A percentile compares a stretch with the other conserved stretches of the same genome.
phyloP scores from a whole-genome alignment of 371 early-diverging fungal species.

The Mucor sp. region DNA sequence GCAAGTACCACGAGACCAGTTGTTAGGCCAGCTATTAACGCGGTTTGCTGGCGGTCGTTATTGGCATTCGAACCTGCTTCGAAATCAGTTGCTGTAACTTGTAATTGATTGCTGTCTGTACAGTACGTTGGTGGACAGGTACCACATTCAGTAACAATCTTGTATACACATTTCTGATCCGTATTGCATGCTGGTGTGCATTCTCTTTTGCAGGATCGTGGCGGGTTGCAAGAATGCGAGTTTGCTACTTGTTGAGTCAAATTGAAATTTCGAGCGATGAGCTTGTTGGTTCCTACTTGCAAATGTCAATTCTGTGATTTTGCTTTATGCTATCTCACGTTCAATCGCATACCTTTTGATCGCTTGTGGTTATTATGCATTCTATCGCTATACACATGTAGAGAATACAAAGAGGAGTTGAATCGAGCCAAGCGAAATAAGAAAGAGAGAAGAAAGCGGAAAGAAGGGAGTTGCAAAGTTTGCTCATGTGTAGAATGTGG shows the following conservation, averaged over 20 bases:
- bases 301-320: not conserved
- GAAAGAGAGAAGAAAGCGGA: not conserved
- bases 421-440: not conserved
- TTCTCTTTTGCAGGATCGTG: not conserved
- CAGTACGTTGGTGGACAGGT: slow-evolving; percentile 6
- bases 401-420: not conserved
- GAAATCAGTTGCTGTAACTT: not conserved
- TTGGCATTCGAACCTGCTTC: not conserved
- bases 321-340: not conserved
- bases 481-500: not conserved
- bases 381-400: not conserved
- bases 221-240: not conserved
- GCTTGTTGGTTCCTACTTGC: not conserved
- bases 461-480: not conserved
- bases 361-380: not conserved
- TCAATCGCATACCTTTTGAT: not conserved
- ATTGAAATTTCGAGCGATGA: not conserved
- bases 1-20: slow-evolving; percentile 33
- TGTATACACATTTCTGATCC: not conserved
- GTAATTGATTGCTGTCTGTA: not conserved
- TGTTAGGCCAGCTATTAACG: slow-evolving; percentile 38
- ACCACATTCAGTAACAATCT: slow-evolving; percentile 7
- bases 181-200: not conserved
- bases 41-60: slow-evolving; percentile 2
- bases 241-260: not conserved